Base-by-base conservation (phyloP, 768 basidiomycete genomes). In the Mycena polygramma region DNA sequence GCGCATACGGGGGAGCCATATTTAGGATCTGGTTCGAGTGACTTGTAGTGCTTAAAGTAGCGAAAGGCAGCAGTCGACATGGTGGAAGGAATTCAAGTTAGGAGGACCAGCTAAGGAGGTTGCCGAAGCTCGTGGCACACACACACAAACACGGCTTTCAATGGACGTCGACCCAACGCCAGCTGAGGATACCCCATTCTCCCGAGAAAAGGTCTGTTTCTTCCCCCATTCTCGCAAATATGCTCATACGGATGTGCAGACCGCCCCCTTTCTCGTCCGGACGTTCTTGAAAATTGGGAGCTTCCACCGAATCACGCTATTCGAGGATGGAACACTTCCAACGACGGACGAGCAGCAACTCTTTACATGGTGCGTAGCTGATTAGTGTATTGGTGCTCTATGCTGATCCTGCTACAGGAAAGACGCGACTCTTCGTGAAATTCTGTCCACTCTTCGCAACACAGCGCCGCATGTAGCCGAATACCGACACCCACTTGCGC, bases 281-380 rank as follows among this genome's bases (percentile, higher is more conserved):
- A 85, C 93, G 17, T 95, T 95, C 78, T 86, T 95, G 66, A 95
- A 94, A 87, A 88, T 93, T 46, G 93, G 92, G 22, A 83, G 88
- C 45, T 94, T 94, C 77, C 94, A 95, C 78, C 86, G 92, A 49
- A 81, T 94, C 26, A 80, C 84, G 5, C 84, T 93, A 64, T 95
- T 95, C 73, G 93, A 95, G 75, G 93, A 95, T 68, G 90, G 92
- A 0, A 86, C 88, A 3, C 83, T 92, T 4, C 94, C 94, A 9
- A 90, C 90, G 3, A 90, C 90, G 8, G 94, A 95, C 70, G 94
- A 95, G 76, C 91, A 93, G 55, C 93, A 94, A 76, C 80, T 95
- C 41, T 95, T 91, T 74, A 92, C 92, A 9, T 95, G 94, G 94
- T 92, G 75, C 26, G 84, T 69, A 19, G 10, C 54, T 20, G 37